Conservation (phyloP, 2,329 filamentous ascomycete genomes). For the Ophiosphaerella herpotricha region DNA sequence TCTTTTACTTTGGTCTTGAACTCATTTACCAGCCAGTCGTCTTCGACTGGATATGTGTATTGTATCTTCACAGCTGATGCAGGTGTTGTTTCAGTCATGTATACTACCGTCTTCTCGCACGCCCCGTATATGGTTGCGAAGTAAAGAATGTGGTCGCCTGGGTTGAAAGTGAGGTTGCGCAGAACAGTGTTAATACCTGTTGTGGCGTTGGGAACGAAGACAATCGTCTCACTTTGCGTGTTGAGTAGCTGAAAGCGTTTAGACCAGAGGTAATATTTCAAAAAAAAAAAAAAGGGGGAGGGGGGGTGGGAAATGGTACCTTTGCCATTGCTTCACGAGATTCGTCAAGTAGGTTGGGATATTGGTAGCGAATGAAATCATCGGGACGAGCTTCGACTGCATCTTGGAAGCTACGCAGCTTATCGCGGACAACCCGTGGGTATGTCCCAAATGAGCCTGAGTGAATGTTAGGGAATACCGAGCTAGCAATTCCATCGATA, state of each 20-base stretch:
- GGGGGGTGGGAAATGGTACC: background rate
- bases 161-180: constrained; percentile 70
- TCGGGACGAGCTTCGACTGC: constrained; percentile 72
- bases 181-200: constrained; percentile 78
- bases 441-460: constrained; percentile 78
- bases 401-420: constrained; percentile 68
- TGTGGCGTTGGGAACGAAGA: constrained; percentile 83
- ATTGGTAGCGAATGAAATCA: constrained; percentile 72
- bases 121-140: constrained; percentile 80
- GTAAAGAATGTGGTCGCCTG: constrained; percentile 76
- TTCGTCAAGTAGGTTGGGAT: constrained; percentile 65
- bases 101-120: constrained; percentile 75
- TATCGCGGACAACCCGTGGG: constrained; percentile 64
- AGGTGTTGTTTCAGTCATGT: constrained; percentile 69
- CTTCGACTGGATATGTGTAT: constrained; percentile 70
- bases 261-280: background rate
- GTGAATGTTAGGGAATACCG: background rate
- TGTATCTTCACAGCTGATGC: constrained; percentile 59
- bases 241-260: constrained; percentile 58
- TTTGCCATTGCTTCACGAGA: constrained; percentile 63
- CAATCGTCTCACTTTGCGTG: constrained; percentile 67
- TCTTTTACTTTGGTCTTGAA: constrained; percentile 65
- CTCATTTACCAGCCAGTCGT: constrained; percentile 65
- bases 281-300: background rate
- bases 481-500: background rate